These are phyloP conservation scores for Paramarasmius palmivorus DNA, from an alignment of 1,284 basidiomycete species.

Conservation along the genomic window DNA sequence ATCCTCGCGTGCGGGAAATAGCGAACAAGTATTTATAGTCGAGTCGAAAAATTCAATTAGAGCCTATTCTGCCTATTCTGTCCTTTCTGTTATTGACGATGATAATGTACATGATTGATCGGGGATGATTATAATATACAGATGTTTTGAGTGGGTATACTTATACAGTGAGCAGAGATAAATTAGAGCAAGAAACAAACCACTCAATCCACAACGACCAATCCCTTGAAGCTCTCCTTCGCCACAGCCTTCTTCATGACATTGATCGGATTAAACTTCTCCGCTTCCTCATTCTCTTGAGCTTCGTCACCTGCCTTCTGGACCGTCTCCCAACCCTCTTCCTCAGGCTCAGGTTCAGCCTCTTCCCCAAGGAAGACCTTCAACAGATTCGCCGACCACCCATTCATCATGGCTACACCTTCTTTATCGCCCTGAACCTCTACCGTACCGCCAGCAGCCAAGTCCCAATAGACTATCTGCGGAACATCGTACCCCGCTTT, in stretches of 20 bases:
- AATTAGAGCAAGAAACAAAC: background rate
- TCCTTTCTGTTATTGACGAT: too few relatives aligned
- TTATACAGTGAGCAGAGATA: too few relatives aligned
- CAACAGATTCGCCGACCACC: conserved; percentile 66
- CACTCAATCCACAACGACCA: conserved; percentile 49
- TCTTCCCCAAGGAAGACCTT: conserved; percentile 68
- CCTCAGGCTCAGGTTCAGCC: conserved; percentile 33
- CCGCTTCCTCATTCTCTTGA: conserved; percentile 31
- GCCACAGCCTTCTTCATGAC: conserved; percentile 56
- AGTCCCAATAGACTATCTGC: conserved; percentile 66
- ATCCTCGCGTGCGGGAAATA: too few relatives aligned
- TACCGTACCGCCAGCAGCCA: conserved; percentile 35
- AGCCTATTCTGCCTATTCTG: too few relatives aligned
- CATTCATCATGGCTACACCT: conserved; percentile 68
- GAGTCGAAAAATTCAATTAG: too few relatives aligned
- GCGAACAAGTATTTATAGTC: too few relatives aligned
- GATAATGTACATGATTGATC: too few relatives aligned
- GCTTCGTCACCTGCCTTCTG: conserved; percentile 28
- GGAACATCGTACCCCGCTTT: conserved; percentile 68
- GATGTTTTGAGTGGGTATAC: too few relatives aligned
- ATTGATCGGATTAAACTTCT: conserved; percentile 45
- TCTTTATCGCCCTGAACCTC: conserved; percentile 51
- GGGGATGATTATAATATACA: too few relatives aligned
- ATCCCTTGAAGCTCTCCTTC: conserved; percentile 47
- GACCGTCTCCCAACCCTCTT: conserved; percentile 25